A percentile compares a stretch with the other conserved stretches of the same genome.
These are phyloP conservation scores for Venturia oleaginea DNA, from an alignment of 2,329 filamentous ascomycete genomes.

Conservation along the genomic window DNA sequence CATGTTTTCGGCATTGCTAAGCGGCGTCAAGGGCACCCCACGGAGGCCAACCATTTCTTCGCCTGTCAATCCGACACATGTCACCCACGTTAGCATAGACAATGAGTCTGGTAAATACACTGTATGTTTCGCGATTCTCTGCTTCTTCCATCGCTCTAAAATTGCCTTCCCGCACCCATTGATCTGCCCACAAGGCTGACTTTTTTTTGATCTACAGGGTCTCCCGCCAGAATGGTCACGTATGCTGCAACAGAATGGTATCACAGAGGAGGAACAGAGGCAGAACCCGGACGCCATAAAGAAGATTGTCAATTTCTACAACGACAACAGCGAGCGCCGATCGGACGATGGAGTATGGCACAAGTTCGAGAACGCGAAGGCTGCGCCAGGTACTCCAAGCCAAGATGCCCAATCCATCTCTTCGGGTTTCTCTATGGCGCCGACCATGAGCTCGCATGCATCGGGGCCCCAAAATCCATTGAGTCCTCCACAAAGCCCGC, in stretches of 20 bases:
- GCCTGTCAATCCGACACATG: slow-evolving; percentile 93
- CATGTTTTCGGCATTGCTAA: slow-evolving; percentile 81
- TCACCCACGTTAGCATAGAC: slow-evolving; percentile 96
- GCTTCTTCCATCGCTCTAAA: not conserved
- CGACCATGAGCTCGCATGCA: slow-evolving; percentile 25
- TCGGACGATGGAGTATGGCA: slow-evolving; percentile 85
- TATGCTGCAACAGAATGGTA: slow-evolving; percentile 88
- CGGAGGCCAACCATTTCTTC: slow-evolving; percentile 93
- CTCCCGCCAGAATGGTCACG: slow-evolving; percentile 97
- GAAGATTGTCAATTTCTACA: slow-evolving; percentile 94
- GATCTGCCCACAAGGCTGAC: slow-evolving; percentile 6
- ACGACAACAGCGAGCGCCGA: slow-evolving; percentile 76
- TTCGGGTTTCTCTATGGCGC: slow-evolving; percentile 17
- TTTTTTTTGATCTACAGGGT: slow-evolving; percentile 46
- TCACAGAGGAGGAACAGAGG: slow-evolving; percentile 90
- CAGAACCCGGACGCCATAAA: slow-evolving; percentile 93
- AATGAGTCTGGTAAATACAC: slow-evolving; percentile 95
- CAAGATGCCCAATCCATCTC: slow-evolving; percentile 31
- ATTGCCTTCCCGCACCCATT: not conserved
- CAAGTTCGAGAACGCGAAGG: slow-evolving; percentile 85
- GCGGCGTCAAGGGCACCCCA: slow-evolving; percentile 54
- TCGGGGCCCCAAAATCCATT: slow-evolving; percentile 40
- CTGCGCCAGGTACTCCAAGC: slow-evolving; percentile 21
- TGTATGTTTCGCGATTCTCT: slow-evolving; percentile 39
- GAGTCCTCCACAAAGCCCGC: slow-evolving; percentile 73